phyloP scores from a whole-genome alignment of 2,329 filamentous ascomycete genomes.

The Dactylellina leptospora region DNA sequence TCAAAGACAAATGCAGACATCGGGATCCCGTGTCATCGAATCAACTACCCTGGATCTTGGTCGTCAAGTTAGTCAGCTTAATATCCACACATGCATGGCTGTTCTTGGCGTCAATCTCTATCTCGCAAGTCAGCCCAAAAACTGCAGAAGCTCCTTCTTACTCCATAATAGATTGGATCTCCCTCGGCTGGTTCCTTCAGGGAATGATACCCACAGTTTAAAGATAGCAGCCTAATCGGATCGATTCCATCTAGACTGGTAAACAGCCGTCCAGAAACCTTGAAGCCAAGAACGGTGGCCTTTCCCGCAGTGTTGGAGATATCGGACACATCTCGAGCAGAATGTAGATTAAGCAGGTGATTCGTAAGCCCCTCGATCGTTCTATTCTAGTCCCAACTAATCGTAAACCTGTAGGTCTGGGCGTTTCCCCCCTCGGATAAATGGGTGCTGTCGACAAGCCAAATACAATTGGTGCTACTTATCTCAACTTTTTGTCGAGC shows the following conservation, averaged over 20 bases:
- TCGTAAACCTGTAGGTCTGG: slow-evolving; percentile 21
- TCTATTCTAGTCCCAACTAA: slow-evolving; percentile 34
- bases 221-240: slow-evolving; percentile 54
- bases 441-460: slow-evolving; percentile 8
- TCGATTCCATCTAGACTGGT: slow-evolving; percentile 41
- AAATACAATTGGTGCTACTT: slow-evolving; percentile 9
- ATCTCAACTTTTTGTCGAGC: slow-evolving; percentile 24
- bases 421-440: slow-evolving; percentile 36
- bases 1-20: slow-evolving; percentile 27
- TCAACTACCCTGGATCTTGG: slow-evolving; percentile 25
- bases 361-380: slow-evolving; percentile 22
- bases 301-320: slow-evolving; percentile 24
- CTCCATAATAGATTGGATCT: slow-evolving; percentile 42
- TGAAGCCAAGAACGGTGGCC: slow-evolving; percentile 33
- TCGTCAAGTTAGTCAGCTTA: slow-evolving; percentile 44
- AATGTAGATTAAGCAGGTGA: slow-evolving; percentile 41
- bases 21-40: slow-evolving; percentile 33
- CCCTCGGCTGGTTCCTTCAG: slow-evolving; percentile 47
- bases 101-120: slow-evolving; percentile 40
- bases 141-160: slow-evolving; percentile 37
- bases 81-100: slow-evolving; percentile 41
- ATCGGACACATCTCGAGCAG: slow-evolving; percentile 17
- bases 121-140: slow-evolving; percentile 37
- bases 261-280: slow-evolving; percentile 31
- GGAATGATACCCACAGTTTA: slow-evolving; percentile 46